These are phyloP conservation scores for Apiospora sp. DNA, from an alignment of 2,329 filamentous ascomycete species.

Conservation along the genomic window DNA sequence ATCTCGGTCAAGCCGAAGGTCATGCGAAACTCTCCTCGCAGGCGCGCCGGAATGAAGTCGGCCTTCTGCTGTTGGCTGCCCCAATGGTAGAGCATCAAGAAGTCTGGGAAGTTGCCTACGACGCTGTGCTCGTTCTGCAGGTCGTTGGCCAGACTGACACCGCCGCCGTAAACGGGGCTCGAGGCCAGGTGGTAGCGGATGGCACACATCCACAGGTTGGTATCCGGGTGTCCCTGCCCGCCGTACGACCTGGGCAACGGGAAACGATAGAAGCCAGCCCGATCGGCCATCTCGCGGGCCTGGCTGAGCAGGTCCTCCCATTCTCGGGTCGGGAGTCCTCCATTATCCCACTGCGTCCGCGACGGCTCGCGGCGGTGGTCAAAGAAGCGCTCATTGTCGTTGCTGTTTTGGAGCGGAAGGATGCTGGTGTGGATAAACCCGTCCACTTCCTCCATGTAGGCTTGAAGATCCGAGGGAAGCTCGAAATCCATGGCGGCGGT, in stretches of 20 bases:
- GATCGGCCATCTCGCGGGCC: constrained; percentile 59
- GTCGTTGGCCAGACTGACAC: constrained; percentile 68
- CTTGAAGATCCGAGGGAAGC: constrained; percentile 31
- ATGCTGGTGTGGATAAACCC: constrained; percentile 65
- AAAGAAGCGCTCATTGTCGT: constrained; percentile 71
- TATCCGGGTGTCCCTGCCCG: constrained; percentile 49
- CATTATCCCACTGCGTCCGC: constrained; percentile 66
- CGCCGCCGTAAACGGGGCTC: constrained; percentile 53
- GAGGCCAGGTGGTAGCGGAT: constrained; percentile 66
- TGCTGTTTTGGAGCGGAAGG: constrained; percentile 58
- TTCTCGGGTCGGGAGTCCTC: constrained; percentile 63
- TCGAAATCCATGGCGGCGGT: constrained; percentile 32
- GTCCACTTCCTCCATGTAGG: constrained; percentile 55
- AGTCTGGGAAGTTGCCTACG: constrained; percentile 68
- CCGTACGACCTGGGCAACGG: constrained; percentile 57
- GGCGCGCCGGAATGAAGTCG: constrained; percentile 59
- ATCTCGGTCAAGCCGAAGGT: constrained; percentile 71
- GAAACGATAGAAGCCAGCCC: constrained; percentile 68
- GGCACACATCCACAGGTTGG: constrained; percentile 70
- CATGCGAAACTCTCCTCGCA: constrained; percentile 61
- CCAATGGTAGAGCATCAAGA: constrained; percentile 69
- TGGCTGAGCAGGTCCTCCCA: constrained; percentile 64
- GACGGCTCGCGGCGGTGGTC: constrained; percentile 69
- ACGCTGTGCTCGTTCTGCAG: constrained; percentile 70
- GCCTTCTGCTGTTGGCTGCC: constrained; percentile 62